Evolutionary conservation across 495 filamentous ascomycete genomes (phyloP).

Genomic region (Collariella sp.): DNA sequence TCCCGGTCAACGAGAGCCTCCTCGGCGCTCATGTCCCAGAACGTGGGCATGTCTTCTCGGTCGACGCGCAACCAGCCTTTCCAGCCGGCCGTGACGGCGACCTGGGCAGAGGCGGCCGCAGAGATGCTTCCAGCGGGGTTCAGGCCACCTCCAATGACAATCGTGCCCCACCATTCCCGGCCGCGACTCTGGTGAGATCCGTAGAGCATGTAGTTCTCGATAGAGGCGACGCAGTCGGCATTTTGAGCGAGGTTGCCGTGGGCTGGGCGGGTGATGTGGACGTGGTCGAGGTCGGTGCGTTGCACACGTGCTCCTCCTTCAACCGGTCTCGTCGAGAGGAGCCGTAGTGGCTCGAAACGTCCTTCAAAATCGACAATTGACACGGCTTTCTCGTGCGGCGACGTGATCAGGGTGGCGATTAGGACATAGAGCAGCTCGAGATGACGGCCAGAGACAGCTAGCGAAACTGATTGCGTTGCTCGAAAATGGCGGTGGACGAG

Average conservation of each 20-base stretch:
- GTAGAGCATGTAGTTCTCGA: slow-evolving; percentile 44
- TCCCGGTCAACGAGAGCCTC: slow-evolving; percentile 19
- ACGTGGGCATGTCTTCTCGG: slow-evolving; percentile 25
- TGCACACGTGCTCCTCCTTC: not conserved
- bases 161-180: slow-evolving; percentile 43
- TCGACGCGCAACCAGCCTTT: slow-evolving; percentile 45
- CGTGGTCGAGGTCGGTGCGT: slow-evolving; percentile 27
- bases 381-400: slow-evolving; percentile 46
- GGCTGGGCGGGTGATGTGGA: slow-evolving; percentile 34
- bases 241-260: slow-evolving; percentile 16
- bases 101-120: slow-evolving; percentile 15
- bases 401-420: slow-evolving; percentile 49
- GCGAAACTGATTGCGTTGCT: slow-evolving; percentile 26
- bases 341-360: slow-evolving; percentile 53
- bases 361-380: slow-evolving; percentile 63
- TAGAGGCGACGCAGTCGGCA: slow-evolving; percentile 19
- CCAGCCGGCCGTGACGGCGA: slow-evolving; percentile 33
- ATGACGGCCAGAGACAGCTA: slow-evolving; percentile 44
- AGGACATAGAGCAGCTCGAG: slow-evolving; percentile 63
- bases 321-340: slow-evolving; percentile 25
- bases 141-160: slow-evolving; percentile 35
- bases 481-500: slow-evolving; percentile 33
- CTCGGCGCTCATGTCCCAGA: slow-evolving; percentile 15
- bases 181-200: slow-evolving; percentile 34
- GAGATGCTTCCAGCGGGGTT: not conserved